Evolutionary conservation across 352 stramenopile genomes (phyloP).

Genomic region (Phytophthora meadii): DNA sequence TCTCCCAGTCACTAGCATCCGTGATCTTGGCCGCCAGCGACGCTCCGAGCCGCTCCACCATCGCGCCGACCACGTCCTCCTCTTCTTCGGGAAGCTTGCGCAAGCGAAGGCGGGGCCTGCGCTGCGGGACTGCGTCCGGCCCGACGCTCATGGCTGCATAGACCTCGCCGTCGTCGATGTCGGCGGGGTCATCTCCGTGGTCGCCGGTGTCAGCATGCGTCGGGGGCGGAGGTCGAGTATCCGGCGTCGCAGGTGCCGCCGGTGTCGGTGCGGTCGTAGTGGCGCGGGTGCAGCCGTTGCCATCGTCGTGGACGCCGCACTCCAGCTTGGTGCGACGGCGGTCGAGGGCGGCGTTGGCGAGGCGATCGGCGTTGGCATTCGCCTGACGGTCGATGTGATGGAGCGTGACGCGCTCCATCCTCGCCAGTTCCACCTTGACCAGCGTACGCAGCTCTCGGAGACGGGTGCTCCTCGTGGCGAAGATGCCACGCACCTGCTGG

Average conservation of each 20-base stretch:
- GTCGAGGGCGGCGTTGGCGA: conserved; percentile 16
- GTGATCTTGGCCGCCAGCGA: conserved; percentile 17
- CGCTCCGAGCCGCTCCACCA: not conserved
- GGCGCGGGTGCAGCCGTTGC: not conserved
- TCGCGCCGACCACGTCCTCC: not conserved
- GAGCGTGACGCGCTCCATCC: not conserved
- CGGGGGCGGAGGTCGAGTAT: too few relatives aligned
- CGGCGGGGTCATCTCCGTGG: not conserved
- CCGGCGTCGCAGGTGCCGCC: not conserved
- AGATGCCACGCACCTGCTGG: not conserved
- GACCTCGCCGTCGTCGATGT: conserved; percentile 23
- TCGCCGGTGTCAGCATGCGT: not conserved
- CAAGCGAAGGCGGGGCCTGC: conserved; percentile 6
- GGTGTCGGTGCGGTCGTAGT: not conserved
- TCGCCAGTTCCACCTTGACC: too few relatives aligned
- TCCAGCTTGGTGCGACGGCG: not conserved
- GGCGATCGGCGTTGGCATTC: conserved; percentile 26
- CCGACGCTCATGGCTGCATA: conserved; percentile 14
- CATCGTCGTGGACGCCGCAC: conserved; percentile 3
- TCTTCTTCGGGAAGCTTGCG: conserved; percentile 7
- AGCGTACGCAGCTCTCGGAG: not conserved
- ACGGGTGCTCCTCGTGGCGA: not conserved
- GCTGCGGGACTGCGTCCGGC: not conserved
- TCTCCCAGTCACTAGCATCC: conserved; percentile 15
- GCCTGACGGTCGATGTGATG: conserved; percentile 30